phyloP scores from a whole-genome alignment of 345 rosid species.

The Eutrema heterophyllum region DNA sequence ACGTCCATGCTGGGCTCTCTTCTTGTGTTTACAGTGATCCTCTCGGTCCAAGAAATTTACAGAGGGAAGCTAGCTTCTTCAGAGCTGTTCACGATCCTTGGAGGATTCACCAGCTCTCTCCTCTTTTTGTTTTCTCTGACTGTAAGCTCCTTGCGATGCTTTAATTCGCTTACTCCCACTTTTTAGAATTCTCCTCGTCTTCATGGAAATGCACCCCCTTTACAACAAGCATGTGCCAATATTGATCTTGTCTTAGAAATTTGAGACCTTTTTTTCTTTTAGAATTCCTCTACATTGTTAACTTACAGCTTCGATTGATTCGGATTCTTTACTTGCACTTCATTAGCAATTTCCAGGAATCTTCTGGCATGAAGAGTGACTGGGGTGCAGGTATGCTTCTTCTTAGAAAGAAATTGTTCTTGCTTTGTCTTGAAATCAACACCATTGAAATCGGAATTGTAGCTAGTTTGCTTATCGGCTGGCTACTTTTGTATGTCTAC shows the following conservation, averaged over 20 bases:
- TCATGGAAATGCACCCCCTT: no score
- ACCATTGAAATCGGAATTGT: neutral
- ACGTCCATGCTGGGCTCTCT: conserved; percentile 67
- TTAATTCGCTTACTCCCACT: no score
- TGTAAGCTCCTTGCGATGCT: conserved; percentile 32
- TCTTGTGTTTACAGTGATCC: conserved; percentile 54
- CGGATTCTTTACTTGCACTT: conserved; percentile 43
- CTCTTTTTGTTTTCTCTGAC: conserved; percentile 65
- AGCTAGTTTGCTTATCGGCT: no score
- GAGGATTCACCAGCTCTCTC: conserved; percentile 79
- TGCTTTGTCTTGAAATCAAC: no score
- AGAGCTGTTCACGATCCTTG: conserved; percentile 67
- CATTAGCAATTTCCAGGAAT: conserved; percentile 54
- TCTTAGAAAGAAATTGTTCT: neutral
- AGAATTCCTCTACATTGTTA: neutral
- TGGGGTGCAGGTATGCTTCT: conserved; percentile 92
- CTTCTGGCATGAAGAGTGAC: conserved; percentile 67
- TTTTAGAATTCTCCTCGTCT: no score
- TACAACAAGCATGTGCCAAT: no score
- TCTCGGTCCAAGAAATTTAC: conserved; percentile 67
- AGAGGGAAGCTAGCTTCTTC: conserved; percentile 67
- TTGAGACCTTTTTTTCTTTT: neutral
- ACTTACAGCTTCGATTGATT: neutral
- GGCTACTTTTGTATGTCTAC: no score
- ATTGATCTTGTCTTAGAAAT: conserved; percentile 40